A percentile compares a stretch with the other conserved stretches of the same genome.
These are phyloP conservation scores for Zygoascus hellenicus DNA, from an alignment of 1,139 yeast genomes.

Conservation along the genomic window DNA sequence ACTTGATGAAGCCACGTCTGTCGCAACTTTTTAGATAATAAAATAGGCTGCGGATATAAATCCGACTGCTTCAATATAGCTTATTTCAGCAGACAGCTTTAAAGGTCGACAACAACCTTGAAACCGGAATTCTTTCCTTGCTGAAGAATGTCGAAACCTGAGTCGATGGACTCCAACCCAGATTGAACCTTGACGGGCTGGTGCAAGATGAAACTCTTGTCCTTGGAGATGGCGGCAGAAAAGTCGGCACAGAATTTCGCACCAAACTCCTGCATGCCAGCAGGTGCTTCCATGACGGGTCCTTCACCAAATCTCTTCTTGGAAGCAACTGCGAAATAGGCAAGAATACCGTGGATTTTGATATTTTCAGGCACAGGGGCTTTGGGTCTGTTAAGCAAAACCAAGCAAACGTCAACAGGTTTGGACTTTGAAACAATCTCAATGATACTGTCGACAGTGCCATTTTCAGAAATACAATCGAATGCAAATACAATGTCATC, in stretches of 20 bases:
- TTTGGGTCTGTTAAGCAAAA: slow-evolving; percentile 33
- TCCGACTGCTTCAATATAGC: no score
- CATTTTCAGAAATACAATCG: slow-evolving; percentile 46
- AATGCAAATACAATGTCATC: slow-evolving; percentile 46
- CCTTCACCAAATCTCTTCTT: slow-evolving; percentile 23
- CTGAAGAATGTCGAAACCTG: slow-evolving; percentile 33
- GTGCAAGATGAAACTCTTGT: slow-evolving; percentile 19
- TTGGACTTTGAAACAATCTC: slow-evolving; percentile 39
- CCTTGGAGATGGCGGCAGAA: slow-evolving; percentile 18
- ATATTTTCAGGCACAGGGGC: slow-evolving; percentile 22
- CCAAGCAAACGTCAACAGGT: slow-evolving; percentile 35
- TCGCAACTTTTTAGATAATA: no score
- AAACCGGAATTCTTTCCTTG: slow-evolving; percentile 37
- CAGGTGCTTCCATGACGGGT: slow-evolving; percentile 21
- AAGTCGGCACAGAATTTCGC: slow-evolving; percentile 21
- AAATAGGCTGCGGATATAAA: no score
- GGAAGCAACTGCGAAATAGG: slow-evolving; percentile 37
- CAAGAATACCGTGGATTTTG: slow-evolving; percentile 32
- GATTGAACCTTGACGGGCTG: slow-evolving; percentile 36
- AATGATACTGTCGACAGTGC: slow-evolving; percentile 38
- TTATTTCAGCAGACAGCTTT: no score
- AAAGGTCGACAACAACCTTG: slow-evolving; percentile 31
- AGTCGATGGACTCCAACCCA: slow-evolving; percentile 31
- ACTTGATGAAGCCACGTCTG: no score
- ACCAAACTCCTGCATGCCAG: slow-evolving; percentile 18